These are phyloP conservation scores for Geosiphon pyriformis DNA, from an alignment of 192 early-diverging fungal genomes.

Conservation along the genomic window DNA sequence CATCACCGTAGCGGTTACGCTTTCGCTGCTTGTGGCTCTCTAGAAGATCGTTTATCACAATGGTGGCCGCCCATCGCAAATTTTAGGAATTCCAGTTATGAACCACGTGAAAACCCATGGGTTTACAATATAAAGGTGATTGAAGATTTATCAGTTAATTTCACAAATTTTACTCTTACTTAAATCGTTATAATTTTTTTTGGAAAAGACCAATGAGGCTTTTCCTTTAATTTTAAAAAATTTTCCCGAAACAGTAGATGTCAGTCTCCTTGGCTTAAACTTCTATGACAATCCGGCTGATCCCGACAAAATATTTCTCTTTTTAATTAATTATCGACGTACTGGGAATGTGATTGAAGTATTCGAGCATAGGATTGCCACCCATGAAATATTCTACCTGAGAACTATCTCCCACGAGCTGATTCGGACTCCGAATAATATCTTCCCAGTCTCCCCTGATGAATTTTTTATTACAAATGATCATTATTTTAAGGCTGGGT, in stretches of 20 bases:
- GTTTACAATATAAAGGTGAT: neutral
- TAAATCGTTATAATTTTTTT: neutral
- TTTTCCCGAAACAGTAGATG: constrained; percentile 19
- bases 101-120: neutral
- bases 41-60: constrained; percentile 32
- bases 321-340: constrained; percentile 54
- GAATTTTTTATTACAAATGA: constrained; percentile 60
- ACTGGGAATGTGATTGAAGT: constrained; percentile 49
- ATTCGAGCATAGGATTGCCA: constrained; percentile 43
- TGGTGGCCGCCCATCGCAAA: constrained; percentile 40
- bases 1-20: constrained; percentile 46
- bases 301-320: constrained; percentile 40
- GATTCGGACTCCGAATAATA: constrained; percentile 49
- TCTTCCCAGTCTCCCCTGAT: constrained; percentile 43
- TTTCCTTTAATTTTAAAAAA: constrained; percentile 28
- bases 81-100: constrained; percentile 14
- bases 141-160: too few relatives aligned
- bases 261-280: constrained; percentile 48
- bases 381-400: constrained; percentile 34
- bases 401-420: constrained; percentile 48
- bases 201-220: neutral
- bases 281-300: constrained; percentile 39
- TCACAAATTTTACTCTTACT: neutral
- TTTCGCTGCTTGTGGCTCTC: constrained; percentile 51
- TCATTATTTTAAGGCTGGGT: constrained; percentile 19